Percentiles rank a stretch among this genome's conserved stretches.
These are phyloP conservation scores for Yarrowia bubula DNA, from an alignment of 805 yeast genomes.

Conservation along the genomic window DNA sequence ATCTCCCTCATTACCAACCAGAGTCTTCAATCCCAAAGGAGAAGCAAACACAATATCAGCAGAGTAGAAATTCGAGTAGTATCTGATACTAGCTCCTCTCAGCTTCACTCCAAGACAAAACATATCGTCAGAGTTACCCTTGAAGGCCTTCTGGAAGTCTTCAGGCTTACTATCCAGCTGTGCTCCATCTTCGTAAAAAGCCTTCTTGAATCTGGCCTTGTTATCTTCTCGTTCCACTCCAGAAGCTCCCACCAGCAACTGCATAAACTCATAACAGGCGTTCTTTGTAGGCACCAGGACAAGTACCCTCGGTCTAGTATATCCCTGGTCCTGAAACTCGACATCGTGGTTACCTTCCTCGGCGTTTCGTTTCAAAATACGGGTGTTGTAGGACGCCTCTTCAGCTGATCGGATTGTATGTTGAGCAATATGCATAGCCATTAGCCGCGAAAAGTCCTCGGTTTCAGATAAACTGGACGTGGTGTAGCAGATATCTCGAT, in stretches of 20 bases:
- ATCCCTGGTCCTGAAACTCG: slow-evolving; percentile 89
- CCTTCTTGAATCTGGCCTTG: slow-evolving; percentile 66
- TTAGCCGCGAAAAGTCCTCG: slow-evolving; percentile 10
- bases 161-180: slow-evolving; percentile 65
- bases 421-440: slow-evolving; percentile 20
- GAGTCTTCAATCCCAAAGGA: slow-evolving; percentile 82
- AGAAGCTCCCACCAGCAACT: slow-evolving; percentile 57
- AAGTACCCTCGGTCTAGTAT: slow-evolving; percentile 86
- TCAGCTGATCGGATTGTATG: slow-evolving; percentile 12
- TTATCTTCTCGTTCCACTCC: slow-evolving; percentile 78
- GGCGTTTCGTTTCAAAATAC: slow-evolving; percentile 30
- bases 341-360: slow-evolving; percentile 50
- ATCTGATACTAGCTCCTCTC: slow-evolving; percentile 80
- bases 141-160: slow-evolving; percentile 75
- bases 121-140: slow-evolving; percentile 88
- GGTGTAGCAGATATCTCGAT: background rate
- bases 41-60: slow-evolving; percentile 88
- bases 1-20: slow-evolving; percentile 61
- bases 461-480: background rate
- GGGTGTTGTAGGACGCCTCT: slow-evolving; percentile 1
- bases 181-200: slow-evolving; percentile 57
- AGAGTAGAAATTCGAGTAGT: slow-evolving; percentile 78
- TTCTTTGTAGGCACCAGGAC: slow-evolving; percentile 82
- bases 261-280: slow-evolving; percentile 66
- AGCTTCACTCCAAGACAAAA: slow-evolving; percentile 89